phyloP scores from a whole-genome alignment of 805 yeast genomes.

The Candida morakotiae region DNA sequence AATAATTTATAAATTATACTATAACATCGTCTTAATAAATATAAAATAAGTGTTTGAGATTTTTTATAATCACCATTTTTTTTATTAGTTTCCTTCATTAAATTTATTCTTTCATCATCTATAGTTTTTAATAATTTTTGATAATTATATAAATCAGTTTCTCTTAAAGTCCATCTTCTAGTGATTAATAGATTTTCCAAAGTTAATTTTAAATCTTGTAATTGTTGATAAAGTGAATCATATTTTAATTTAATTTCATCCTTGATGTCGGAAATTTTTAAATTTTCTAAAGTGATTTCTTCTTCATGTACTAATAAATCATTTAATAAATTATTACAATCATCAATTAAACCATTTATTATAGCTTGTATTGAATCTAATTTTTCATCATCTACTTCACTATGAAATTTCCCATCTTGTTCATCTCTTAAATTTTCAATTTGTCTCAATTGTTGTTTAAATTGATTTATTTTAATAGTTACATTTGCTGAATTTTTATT shows the following conservation, averaged over 20 bases:
- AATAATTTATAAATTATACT: constrained; percentile 84
- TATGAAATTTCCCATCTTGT: constrained; percentile 46
- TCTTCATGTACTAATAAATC: constrained; percentile 37
- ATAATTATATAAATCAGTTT: constrained; percentile 85
- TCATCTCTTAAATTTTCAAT: constrained; percentile 44
- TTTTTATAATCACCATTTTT: constrained; percentile 19
- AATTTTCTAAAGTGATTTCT: constrained; percentile 3
- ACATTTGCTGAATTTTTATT: constrained; percentile 8
- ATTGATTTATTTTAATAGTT: constrained; percentile 13
- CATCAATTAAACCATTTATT: constrained; percentile 74
- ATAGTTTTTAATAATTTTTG: constrained; percentile 71
- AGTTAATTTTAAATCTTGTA: constrained; percentile 63
- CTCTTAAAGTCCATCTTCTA: constrained; percentile 95
- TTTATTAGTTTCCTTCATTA: not conserved
- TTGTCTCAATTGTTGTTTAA: constrained; percentile 21
- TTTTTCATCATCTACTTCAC: constrained; percentile 6
- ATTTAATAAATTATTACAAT: constrained; percentile 68
- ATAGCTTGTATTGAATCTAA: constrained; percentile 38
- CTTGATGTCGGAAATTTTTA: constrained; percentile 1
- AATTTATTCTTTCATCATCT: constrained; percentile 59
- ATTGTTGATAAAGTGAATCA: constrained; percentile 58
- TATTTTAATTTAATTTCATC: constrained; percentile 11
- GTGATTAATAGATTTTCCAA: constrained; percentile 84
- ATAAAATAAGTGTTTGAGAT: constrained; percentile 51
- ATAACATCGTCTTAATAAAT: constrained; percentile 84